Conservation (phyloP, 257 asterid genomes). For the Solanum piurae region DNA sequence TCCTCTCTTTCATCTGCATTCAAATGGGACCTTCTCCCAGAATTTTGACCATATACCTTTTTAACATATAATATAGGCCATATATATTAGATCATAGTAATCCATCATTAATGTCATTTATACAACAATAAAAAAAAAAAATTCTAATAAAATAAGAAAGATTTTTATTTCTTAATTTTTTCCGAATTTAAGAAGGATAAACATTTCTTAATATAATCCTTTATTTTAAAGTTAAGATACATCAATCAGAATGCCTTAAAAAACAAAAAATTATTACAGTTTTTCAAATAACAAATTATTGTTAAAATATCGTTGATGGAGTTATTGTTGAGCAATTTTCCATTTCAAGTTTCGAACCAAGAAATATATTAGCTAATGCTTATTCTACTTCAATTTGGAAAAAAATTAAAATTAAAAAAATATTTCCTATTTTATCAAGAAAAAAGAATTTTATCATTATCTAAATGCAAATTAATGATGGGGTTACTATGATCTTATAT, state of each 20-base stretch:
- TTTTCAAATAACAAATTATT: background rate
- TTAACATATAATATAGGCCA: background rate
- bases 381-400: background rate
- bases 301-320: background rate
- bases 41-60: background rate
- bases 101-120: background rate
- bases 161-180: background rate
- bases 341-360: background rate
- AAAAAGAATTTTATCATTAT: background rate
- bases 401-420: too few species aligned
- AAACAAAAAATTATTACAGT: background rate
- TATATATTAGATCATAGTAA: background rate
- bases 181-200: background rate
- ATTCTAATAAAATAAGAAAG: background rate
- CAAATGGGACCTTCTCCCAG: background rate
- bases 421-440: too few species aligned
- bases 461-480: background rate
- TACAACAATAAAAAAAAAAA: too few species aligned
- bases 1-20: background rate
- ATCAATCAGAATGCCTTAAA: background rate
- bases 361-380: background rate
- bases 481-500: background rate
- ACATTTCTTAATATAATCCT: background rate
- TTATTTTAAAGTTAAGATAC: background rate
- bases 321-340: background rate